phyloP scores from a whole-genome alignment of 768 basidiomycete species.

The Lentinula sp. region DNA sequence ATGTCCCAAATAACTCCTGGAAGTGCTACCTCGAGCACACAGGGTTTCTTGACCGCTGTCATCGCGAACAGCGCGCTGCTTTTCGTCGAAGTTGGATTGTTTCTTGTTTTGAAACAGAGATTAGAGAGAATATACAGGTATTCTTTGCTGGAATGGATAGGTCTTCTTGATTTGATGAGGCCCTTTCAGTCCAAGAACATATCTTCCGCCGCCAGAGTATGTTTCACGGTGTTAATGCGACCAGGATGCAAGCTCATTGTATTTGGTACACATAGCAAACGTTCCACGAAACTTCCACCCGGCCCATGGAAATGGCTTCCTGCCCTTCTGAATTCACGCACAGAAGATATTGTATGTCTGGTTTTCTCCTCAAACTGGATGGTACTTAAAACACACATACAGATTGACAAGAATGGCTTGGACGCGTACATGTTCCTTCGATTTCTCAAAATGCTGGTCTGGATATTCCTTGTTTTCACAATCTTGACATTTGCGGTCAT shows the following conservation, averaged over 20 bases:
- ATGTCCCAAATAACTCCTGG: not conserved
- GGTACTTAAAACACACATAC: not conserved
- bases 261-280: constrained; percentile 26
- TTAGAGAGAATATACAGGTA: constrained; percentile 49
- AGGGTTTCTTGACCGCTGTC: constrained; percentile 56
- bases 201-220: constrained; percentile 51
- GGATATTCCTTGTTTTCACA: constrained; percentile 50
- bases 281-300: constrained; percentile 35
- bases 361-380: not conserved
- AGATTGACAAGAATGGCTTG: constrained; percentile 57
- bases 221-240: constrained; percentile 12
- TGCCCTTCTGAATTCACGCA: constrained; percentile 32
- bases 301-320: constrained; percentile 49
- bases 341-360: constrained; percentile 39
- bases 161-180: not conserved
- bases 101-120: constrained; percentile 48
- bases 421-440: constrained; percentile 65
- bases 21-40: constrained; percentile 36
- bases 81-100: constrained; percentile 43
- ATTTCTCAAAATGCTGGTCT: constrained; percentile 57
- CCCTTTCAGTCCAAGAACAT: constrained; percentile 40
- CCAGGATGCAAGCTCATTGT: not conserved
- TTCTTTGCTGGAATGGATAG: too few species aligned
- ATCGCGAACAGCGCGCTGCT: constrained; percentile 48
- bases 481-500: constrained; percentile 58